Percentiles rank a stretch among this genome's conserved stretches.
These are phyloP conservation scores for Candida broadrunensis DNA, from an alignment of 805 yeast genomes.

Conservation along the genomic window DNA sequence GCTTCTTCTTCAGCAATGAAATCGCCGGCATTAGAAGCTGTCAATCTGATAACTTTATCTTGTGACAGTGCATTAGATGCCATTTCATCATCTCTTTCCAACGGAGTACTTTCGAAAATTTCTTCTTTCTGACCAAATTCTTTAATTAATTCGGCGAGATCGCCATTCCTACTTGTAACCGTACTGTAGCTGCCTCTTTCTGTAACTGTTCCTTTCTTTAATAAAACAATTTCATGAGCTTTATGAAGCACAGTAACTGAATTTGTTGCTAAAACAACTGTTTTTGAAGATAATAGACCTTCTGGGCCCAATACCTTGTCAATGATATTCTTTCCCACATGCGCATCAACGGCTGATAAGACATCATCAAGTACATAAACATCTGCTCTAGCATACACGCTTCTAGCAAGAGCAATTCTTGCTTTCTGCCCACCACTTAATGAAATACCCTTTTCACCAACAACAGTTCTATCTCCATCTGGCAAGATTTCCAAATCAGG, in stretches of 20 bases:
- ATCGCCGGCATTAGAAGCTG: background rate
- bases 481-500: constrained; percentile 33
- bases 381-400: constrained; percentile 38
- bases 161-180: constrained; percentile 35
- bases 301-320: constrained; percentile 25
- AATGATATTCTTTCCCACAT: constrained; percentile 36
- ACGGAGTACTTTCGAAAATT: constrained; percentile 9
- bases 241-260: constrained; percentile 31
- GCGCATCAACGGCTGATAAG: constrained; percentile 41
- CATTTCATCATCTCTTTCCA: constrained; percentile 17
- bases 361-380: constrained; percentile 37
- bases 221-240: constrained; percentile 28
- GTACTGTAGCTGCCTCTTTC: constrained; percentile 47
- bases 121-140: constrained; percentile 26
- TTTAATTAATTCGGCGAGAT: constrained; percentile 27
- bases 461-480: constrained; percentile 37
- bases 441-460: constrained; percentile 42
- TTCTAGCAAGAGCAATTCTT: constrained; percentile 37
- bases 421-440: constrained; percentile 45
- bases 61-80: constrained; percentile 5
- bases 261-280: constrained; percentile 37
- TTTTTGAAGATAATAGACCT: constrained; percentile 32
- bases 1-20: background rate
- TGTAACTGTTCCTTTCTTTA: constrained; percentile 23
- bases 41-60: background rate